Evolutionary conservation across 2,329 filamentous ascomycete genomes (phyloP), one percentile per base, ranked within the genome.

Genomic region (Aspergillus ruber): DNA sequence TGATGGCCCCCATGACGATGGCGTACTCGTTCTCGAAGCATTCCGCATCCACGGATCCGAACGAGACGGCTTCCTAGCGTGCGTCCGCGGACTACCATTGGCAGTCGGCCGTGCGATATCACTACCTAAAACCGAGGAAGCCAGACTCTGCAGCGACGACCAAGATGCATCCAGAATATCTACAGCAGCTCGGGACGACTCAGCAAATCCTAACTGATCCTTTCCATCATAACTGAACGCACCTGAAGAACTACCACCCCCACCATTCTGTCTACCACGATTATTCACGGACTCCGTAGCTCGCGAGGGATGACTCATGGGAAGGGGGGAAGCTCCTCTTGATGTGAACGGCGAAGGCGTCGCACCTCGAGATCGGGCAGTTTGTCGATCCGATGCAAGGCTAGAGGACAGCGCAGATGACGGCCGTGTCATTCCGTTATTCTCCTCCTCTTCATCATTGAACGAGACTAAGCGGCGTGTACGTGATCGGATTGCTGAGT

Each of bases 101-200:
- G 62, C 48, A 29, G 60, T 50, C 4, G 58, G 49, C 21, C 57
- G 54, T 33, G 62, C 57, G 25, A 55, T 57, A 49, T 73, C 70
- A 43, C 62, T 70, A n/a, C 72, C 72, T 36, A 75, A 47, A 23
- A 75, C 61, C n/a, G 70, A 71, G 3, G 73, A 75, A n/a, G 74
- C 73, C 39, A 76, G 53, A 33, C 65, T 71, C 55, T 74, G 71
- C 42, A 76, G 57, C 13, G 73, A 75, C n/a, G 72, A 71, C 73
- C 73, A 76, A 4, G 71, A 68, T 21, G 69, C 67, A 48, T 73
- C 72, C 53, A 74, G 62, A 45, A 74, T 64, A 54, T 68, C 65
- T 42, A 64, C 50, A 18, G 63, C 56, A 41, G 56, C 53, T 36
- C 55, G 55, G 32, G 59, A 60, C 35, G 59, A 57, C 8, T 61